Evolutionary conservation across 768 basidiomycete genomes (phyloP), one percentile per base, ranked within the genome.

Genomic region (Tephrocybe sp.): DNA sequence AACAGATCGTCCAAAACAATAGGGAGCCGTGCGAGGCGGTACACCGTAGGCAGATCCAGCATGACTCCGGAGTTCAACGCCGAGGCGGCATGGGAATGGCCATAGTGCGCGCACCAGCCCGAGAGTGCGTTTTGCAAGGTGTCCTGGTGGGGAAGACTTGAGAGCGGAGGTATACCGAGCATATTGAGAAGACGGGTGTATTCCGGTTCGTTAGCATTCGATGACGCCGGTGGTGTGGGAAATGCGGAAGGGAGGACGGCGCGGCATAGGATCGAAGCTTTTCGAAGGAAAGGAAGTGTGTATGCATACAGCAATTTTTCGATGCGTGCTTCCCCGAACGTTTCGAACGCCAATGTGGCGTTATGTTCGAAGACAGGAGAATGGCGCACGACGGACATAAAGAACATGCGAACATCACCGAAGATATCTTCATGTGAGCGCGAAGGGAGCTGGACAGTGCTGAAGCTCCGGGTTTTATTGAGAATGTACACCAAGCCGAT

Each of bases 71-170:
- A 89, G 56, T 88, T 88, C 49, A 88, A 69, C 57, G 91, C 89
- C 2, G 87, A 83, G 1, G 84, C 79, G 1, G 86, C 80, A 56
- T 91, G 88, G 2, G 87, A 84, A 55, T 88, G 82, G 1, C 89
- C 88, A 61, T 91, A 93, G 62, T 93, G 90, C 3, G 85, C 84
- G 63, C 91, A 88, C 93, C 94, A 95, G 3, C 91, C 87, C 0
- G 87, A 86, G 2, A 92, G 74, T n/a, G 86, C 86, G 48, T 86
- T 91, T 63, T 91, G 89, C n/a, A 93, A 69, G 4, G 88, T 89
- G 61, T 92, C 91, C 57, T 91, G 88, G 47, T 83, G 79, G 2
- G 88, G 88, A 4, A 92, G 78, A 46, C 86, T 84, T 2, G 86
- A 82, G 0, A 95, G 78, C 0, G 83, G 78, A 0, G 93, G 92